Conservation (phyloP, 495 filamentous ascomycete species). For the Endocarpon pusillum region DNA sequence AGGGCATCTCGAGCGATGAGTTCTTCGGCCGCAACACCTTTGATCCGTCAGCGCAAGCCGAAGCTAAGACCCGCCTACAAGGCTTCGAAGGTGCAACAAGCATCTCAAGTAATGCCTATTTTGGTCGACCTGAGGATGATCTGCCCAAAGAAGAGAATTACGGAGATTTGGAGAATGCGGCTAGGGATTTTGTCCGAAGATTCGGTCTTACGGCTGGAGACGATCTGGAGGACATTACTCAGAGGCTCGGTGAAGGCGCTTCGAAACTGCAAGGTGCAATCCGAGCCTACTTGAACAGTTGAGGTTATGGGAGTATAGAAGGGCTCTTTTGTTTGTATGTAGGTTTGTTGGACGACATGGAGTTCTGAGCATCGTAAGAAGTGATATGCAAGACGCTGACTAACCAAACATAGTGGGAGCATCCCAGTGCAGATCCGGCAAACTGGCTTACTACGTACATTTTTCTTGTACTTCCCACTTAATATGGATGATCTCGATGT, state of each 20-base stretch:
- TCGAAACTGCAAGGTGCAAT: slow-evolving; percentile 74
- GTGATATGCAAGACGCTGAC: no score
- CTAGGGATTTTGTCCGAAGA: slow-evolving; percentile 83
- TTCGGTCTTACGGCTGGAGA: slow-evolving; percentile 92
- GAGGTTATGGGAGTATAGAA: no score
- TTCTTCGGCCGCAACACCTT: slow-evolving; percentile 86
- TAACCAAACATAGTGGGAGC: no score
- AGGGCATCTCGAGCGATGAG: slow-evolving; percentile 93
- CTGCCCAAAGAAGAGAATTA: slow-evolving; percentile 37
- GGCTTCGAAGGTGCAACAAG: slow-evolving; percentile 83
- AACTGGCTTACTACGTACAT: no score
- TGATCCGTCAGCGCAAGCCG: slow-evolving; percentile 61
- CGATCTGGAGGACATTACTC: slow-evolving; percentile 77
- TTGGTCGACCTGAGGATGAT: slow-evolving; percentile 73
- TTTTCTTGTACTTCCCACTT: no score
- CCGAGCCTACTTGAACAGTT: slow-evolving; percentile 63
- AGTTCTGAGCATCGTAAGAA: no score
- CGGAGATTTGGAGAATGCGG: slow-evolving; percentile 75
- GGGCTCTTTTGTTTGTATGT: no score
- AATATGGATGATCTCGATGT: no score
- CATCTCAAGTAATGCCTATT: slow-evolving; percentile 93
- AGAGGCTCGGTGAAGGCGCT: slow-evolving; percentile 70
- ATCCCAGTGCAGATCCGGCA: no score
- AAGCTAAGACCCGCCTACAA: slow-evolving; percentile 72
- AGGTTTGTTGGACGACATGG: no score